Evolutionary conservation across 306 rosid species (phyloP).

Genomic region (Ammopiptanthus mongolicus): DNA sequence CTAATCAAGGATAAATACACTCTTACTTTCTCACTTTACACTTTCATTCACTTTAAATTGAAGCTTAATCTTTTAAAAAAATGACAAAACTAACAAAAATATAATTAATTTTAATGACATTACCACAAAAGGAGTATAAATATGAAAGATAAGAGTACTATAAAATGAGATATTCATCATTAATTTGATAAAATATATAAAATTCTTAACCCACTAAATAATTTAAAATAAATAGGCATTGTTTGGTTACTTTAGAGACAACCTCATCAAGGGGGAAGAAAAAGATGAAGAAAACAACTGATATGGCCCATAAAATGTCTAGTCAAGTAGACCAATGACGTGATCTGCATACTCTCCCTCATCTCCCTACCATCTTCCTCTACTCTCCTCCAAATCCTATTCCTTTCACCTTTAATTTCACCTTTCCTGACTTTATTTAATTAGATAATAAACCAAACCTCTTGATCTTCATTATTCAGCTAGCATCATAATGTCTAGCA

Average conservation of each 20-base stretch:
- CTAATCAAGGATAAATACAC: no score
- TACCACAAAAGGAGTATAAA: conserved; percentile 4
- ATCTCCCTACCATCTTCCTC: conserved; percentile 38
- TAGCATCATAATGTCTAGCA: conserved; percentile 33
- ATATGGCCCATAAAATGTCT: conserved; percentile 82
- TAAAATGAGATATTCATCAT: no score
- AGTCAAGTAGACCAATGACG: conserved; percentile 65
- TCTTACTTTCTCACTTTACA: no score
- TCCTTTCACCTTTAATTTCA: conserved; percentile 58
- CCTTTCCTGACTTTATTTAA: conserved; percentile 31
- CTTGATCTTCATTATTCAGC: conserved; percentile 3
- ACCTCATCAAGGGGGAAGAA: no score
- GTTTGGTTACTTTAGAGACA: no score
- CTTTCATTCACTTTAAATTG: no score
- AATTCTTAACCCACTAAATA: no score
- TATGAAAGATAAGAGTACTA: conserved; percentile 7
- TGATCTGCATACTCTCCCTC: conserved; percentile 58
- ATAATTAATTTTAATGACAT: conserved; percentile 18
- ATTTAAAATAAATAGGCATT: no score
- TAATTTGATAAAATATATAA: no score
- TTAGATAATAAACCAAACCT: conserved; percentile 24
- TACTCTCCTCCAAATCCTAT: conserved; percentile 35
- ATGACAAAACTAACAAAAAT: not conserved
- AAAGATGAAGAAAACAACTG: conserved; percentile 35
- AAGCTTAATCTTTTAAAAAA: no score